Percentiles rank a stretch among this genome's conserved stretches.
phyloP scores from a whole-genome alignment of 257 asterid species.

The Capsicum pubescens region DNA sequence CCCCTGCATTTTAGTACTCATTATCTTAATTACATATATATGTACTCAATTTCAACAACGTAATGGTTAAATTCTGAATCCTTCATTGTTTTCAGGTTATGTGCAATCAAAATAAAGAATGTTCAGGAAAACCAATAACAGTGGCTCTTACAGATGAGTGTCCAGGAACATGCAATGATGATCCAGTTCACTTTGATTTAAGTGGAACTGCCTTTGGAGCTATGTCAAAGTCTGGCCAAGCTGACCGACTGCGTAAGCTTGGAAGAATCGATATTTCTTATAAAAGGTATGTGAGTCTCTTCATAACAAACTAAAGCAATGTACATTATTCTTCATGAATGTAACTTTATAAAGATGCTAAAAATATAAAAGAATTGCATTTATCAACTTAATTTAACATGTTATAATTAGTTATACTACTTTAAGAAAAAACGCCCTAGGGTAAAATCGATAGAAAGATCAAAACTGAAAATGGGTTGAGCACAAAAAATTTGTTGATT shows the following conservation, averaged over 20 bases:
- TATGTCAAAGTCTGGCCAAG: slow-evolving; percentile 3
- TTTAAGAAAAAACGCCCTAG: too few relatives aligned
- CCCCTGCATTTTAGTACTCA: too few relatives aligned
- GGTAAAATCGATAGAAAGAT: too few relatives aligned
- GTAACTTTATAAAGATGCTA: neutral
- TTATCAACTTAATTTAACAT: neutral
- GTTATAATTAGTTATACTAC: neutral
- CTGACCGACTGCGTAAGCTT: neutral
- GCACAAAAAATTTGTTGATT: too few relatives aligned
- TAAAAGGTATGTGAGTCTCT: neutral
- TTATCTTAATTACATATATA: too few relatives aligned
- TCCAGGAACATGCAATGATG: slow-evolving; percentile 24
- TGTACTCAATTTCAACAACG: too few relatives aligned
- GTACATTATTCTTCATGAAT: too few relatives aligned
- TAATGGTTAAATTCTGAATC: neutral
- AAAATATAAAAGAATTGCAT: neutral
- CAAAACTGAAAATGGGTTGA: too few relatives aligned
- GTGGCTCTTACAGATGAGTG: slow-evolving; percentile 26
- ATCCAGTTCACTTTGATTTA: slow-evolving; percentile 25
- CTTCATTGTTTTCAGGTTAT: neutral
- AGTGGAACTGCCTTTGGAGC: slow-evolving; percentile 30
- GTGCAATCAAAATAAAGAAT: neutral
- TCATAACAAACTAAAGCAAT: too few relatives aligned
- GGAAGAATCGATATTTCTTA: slow-evolving; percentile 16
- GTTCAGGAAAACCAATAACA: neutral